Percentiles rank a stretch among this genome's conserved stretches.
These are phyloP conservation scores for Mucor sp. DNA, from an alignment of 371 early-diverging fungal species.

Conservation along the genomic window DNA sequence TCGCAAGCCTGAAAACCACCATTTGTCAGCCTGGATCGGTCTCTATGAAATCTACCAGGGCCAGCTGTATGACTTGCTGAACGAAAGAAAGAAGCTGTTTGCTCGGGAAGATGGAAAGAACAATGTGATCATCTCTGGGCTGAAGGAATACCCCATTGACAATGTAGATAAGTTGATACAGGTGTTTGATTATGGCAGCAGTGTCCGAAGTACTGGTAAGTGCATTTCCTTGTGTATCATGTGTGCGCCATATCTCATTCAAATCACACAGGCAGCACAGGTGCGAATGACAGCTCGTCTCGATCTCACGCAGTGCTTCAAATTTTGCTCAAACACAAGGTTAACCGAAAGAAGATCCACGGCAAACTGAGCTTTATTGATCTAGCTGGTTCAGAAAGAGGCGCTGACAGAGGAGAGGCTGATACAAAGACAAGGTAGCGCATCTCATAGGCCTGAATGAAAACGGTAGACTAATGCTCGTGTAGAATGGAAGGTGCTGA, in stretches of 20 bases:
- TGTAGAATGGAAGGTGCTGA: constrained; percentile 93
- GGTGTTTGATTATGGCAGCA: constrained; percentile 92
- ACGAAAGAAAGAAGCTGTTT: constrained; percentile 87
- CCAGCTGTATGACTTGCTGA: constrained; percentile 93
- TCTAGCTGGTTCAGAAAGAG: constrained; percentile 98
- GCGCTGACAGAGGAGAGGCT: constrained; percentile 95
- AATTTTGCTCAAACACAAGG: constrained; percentile 74
- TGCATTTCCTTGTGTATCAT: neutral
- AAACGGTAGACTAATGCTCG: neutral
- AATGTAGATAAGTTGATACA: constrained; percentile 86
- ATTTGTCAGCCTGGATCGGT: constrained; percentile 81
- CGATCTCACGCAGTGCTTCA: constrained; percentile 98
- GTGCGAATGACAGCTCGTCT: constrained; percentile 96
- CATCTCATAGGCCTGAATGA: neutral
- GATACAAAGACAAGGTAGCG: constrained; percentile 82
- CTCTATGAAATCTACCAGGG: constrained; percentile 98
- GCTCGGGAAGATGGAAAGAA: constrained; percentile 96
- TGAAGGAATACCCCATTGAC: constrained; percentile 84
- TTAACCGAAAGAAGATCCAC: constrained; percentile 54
- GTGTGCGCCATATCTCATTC: neutral
- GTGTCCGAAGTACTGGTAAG: constrained; percentile 85
- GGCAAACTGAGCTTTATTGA: constrained; percentile 98
- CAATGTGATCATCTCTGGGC: constrained; percentile 87
- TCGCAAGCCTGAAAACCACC: constrained; percentile 71
- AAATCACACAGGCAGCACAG: constrained; percentile 81